Conservation (phyloP, 2,329 filamentous ascomycete species). For the Seiridium cupressi region DNA sequence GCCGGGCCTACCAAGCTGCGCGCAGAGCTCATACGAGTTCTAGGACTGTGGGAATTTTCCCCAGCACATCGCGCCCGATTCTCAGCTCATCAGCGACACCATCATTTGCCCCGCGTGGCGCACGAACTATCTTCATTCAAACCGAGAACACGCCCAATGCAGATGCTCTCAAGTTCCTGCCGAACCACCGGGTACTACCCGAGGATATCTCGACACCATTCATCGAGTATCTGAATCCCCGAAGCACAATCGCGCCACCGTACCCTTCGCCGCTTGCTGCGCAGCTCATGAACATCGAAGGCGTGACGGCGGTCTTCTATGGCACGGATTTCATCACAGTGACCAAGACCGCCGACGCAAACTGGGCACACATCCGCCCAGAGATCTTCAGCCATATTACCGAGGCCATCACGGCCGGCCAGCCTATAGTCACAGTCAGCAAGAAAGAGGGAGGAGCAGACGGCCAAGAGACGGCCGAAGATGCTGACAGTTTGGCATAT, state of each 20-base stretch:
- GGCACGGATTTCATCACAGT: slow-evolving; percentile 95
- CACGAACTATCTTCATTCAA: slow-evolving; percentile 92
- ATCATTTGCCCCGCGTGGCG: slow-evolving; percentile 30
- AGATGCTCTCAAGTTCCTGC: slow-evolving; percentile 96
- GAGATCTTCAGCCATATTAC: slow-evolving; percentile 96
- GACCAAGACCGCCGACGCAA: slow-evolving; percentile 81
- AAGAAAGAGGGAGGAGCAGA: slow-evolving; percentile 57
- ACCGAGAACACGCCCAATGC: slow-evolving; percentile 91
- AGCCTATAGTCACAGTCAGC: slow-evolving; percentile 72
- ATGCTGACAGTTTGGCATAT: slow-evolving; percentile 74
- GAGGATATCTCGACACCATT: slow-evolving; percentile 70
- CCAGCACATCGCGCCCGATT: slow-evolving; percentile 21
- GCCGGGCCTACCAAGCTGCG: slow-evolving; percentile 23
- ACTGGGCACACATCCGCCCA: slow-evolving; percentile 93
- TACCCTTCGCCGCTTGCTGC: slow-evolving; percentile 89
- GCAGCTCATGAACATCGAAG: slow-evolving; percentile 88
- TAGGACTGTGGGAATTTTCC: slow-evolving; percentile 19
- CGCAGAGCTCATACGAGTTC: slow-evolving; percentile 27
- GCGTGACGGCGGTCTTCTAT: slow-evolving; percentile 93
- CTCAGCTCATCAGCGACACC: slow-evolving; percentile 7
- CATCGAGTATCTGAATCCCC: slow-evolving; percentile 87
- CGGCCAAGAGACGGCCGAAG: slow-evolving; percentile 45
- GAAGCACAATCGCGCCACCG: slow-evolving; percentile 83
- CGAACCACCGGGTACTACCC: slow-evolving; percentile 84
- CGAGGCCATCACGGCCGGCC: slow-evolving; percentile 81